phyloP scores from a whole-genome alignment of 1,139 yeast species.

The Yamadazyma buinensis region DNA sequence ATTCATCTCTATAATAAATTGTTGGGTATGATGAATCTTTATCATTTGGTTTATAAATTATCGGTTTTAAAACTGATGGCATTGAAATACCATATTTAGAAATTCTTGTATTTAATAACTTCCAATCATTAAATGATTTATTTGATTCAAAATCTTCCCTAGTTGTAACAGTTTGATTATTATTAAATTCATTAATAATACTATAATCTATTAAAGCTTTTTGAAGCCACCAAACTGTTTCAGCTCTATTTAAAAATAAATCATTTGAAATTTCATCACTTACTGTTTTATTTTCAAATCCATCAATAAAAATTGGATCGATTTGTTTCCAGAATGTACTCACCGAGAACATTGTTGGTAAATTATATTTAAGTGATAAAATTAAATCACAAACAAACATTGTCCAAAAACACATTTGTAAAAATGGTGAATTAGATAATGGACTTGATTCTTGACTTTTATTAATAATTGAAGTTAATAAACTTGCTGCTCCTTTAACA shows the following conservation, averaged over 20 bases:
- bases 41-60: conserved; percentile 25
- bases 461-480: conserved; percentile 25
- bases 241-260: conserved; percentile 15
- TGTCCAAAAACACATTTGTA: conserved; percentile 36
- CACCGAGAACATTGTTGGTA: conserved; percentile 30
- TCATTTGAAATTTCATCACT: conserved; percentile 1
- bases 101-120: conserved; percentile 20
- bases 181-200: conserved; percentile 27
- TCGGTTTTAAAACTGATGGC: conserved; percentile 30
- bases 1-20: conserved; percentile 33
- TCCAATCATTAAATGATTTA: conserved; percentile 26
- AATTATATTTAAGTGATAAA: conserved; percentile 28
- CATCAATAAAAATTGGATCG: conserved; percentile 28
- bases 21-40: conserved; percentile 24
- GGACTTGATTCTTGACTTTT: conserved; percentile 15
- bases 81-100: conserved; percentile 28
- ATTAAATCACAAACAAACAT: conserved; percentile 33
- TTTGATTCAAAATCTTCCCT: conserved; percentile 22
- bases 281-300: conserved; percentile 9
- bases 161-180: conserved; percentile 24
- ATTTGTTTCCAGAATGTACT: conserved; percentile 28
- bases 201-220: conserved; percentile 28
- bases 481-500: conserved; percentile 33
- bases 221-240: conserved; percentile 37
- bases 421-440: conserved; percentile 27